Percentiles rank a stretch among this genome's conserved stretches.
phyloP scores from a whole-genome alignment of 352 stramenopile species.

The Pythium rhizo-oryzae region DNA sequence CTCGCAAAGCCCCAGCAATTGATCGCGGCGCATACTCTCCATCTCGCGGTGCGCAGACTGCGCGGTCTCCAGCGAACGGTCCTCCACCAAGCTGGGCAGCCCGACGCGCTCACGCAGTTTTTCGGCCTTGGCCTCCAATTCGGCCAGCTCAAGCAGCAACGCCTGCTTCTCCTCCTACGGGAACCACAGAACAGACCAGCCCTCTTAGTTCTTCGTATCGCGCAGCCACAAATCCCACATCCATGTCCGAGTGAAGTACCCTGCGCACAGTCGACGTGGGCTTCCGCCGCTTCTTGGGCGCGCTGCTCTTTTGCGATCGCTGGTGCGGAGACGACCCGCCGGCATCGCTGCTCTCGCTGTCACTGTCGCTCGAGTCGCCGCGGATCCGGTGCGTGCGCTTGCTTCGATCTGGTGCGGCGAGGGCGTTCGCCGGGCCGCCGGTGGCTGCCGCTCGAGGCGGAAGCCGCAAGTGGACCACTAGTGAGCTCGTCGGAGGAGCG shows the following conservation, averaged over 20 bases:
- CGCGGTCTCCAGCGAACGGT: slow-evolving; percentile 2
- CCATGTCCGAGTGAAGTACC: too few species aligned
- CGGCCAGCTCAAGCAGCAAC: slow-evolving; percentile 15
- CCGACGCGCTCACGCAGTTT: slow-evolving; percentile 8
- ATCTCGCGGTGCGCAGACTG: not conserved
- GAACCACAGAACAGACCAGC: not conserved
- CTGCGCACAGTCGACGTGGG: slow-evolving; percentile 15
- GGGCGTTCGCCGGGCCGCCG: too few species aligned
- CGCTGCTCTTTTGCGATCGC: too few species aligned
- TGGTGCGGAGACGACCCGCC: not conserved
- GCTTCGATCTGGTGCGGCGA: too few species aligned
- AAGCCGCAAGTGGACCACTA: too few species aligned
- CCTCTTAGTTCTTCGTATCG: not conserved
- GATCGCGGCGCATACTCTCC: not conserved
- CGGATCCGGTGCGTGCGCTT: too few species aligned
- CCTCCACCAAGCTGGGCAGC: slow-evolving; percentile 2
- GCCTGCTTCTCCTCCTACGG: slow-evolving; percentile 18
- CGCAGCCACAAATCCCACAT: too few species aligned
- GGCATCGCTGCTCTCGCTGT: not conserved
- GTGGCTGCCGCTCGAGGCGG: too few species aligned
- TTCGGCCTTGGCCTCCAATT: slow-evolving; percentile 5
- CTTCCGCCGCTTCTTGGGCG: slow-evolving; percentile 9
- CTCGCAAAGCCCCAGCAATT: slow-evolving; percentile 1
- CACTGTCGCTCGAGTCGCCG: not conserved
- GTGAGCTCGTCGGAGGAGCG: too few species aligned